Conservation (phyloP, 306 rosid species). For the Herpetospermum pedunculosum region DNA sequence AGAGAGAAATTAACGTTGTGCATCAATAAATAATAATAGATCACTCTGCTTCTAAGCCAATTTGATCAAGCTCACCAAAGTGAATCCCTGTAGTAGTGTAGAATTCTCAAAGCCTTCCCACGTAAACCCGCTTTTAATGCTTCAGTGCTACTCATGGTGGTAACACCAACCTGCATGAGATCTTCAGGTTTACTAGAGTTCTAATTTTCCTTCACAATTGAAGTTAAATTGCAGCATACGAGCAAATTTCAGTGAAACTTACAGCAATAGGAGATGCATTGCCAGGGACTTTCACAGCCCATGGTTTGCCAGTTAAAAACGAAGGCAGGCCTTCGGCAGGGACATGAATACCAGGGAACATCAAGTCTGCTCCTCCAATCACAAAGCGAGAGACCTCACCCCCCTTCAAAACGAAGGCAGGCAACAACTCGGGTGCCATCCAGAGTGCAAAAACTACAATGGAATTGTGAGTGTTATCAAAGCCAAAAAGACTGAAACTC, state of each 20-base stretch:
- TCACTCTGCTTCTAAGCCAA: conserved; percentile 6
- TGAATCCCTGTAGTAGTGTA: conserved; percentile 71
- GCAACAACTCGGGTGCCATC: conserved; percentile 74
- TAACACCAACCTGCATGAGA: conserved; percentile 65
- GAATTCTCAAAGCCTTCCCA: conserved; percentile 79
- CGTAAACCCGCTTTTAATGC: conserved; percentile 78
- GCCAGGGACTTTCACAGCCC: conserved; percentile 94
- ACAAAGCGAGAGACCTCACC: conserved; percentile 80
- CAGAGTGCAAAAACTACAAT: conserved; percentile 80
- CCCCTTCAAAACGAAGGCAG: conserved; percentile 68
- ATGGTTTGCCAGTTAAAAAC: conserved; percentile 52
- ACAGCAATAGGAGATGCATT: conserved; percentile 94
- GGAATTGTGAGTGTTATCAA: not conserved
- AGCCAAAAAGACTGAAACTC: not conserved
- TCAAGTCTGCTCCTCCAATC: conserved; percentile 91
- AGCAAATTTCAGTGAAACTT: conserved; percentile 6
- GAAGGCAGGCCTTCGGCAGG: conserved; percentile 79
- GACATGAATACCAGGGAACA: conserved; percentile 87
- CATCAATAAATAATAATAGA: not conserved
- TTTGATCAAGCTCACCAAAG: conserved; percentile 53
- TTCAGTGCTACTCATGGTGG: conserved; percentile 74
- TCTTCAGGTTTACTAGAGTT: not conserved
- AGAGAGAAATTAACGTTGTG: conserved; percentile 7
- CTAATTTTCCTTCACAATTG: not conserved
- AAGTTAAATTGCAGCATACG: not conserved